Evolutionary conservation across 805 yeast species (phyloP).

Genomic region (Teunomyces funiuensis): DNA sequence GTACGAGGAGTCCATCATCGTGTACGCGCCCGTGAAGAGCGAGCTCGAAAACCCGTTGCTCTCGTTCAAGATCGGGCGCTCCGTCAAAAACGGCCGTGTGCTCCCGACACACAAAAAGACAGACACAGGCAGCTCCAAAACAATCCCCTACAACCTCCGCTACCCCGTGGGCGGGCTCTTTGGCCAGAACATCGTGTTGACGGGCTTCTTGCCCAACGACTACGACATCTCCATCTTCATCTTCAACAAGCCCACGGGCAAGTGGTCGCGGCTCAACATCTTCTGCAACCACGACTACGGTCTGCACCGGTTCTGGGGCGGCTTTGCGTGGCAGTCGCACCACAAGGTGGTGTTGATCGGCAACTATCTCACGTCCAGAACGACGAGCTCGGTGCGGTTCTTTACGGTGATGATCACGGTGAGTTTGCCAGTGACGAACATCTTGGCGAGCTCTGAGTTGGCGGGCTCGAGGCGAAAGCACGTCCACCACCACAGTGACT

Average conservation of each 20-base stretch:
- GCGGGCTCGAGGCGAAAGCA: slow-evolving; percentile 19
- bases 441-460: slow-evolving; percentile 43
- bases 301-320: slow-evolving; percentile 63
- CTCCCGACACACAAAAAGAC: slow-evolving; percentile 29
- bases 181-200: slow-evolving; percentile 62
- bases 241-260: slow-evolving; percentile 53
- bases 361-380: slow-evolving; percentile 41
- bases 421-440: slow-evolving; percentile 55
- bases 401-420: slow-evolving; percentile 51
- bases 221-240: slow-evolving; percentile 48
- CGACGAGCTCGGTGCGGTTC: slow-evolving; percentile 48
- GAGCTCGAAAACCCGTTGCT: slow-evolving; percentile 29
- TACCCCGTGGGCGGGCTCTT: slow-evolving; percentile 63
- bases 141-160: slow-evolving; percentile 47
- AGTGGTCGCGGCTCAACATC: slow-evolving; percentile 64
- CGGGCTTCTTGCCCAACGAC: slow-evolving; percentile 56
- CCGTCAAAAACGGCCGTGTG: slow-evolving; percentile 29
- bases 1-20: slow-evolving; percentile 21
- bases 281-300: slow-evolving; percentile 52
- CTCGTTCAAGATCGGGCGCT: slow-evolving; percentile 35
- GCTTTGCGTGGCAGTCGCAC: slow-evolving; percentile 76
- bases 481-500: no score
- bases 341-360: slow-evolving; percentile 69
- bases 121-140: slow-evolving; percentile 9
- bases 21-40: slow-evolving; percentile 32